These are phyloP conservation scores for Plantago coronopus DNA, from an alignment of 305 asterid species.

Conservation along the genomic window DNA sequence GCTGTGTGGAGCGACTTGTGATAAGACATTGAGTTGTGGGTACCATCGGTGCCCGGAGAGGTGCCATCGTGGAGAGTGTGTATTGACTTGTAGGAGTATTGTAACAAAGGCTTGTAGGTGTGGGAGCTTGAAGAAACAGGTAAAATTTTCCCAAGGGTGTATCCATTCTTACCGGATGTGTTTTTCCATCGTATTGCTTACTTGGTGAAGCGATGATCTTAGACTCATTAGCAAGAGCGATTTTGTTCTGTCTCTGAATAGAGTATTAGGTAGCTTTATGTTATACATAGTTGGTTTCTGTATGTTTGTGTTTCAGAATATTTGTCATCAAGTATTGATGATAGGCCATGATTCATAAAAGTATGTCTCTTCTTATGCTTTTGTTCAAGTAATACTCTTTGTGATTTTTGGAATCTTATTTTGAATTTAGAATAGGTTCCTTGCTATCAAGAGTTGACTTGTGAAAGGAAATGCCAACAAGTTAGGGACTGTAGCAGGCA, in stretches of 20 bases:
- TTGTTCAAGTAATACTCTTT: constrained; percentile 5
- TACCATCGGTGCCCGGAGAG: constrained; percentile 85
- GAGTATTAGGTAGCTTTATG: too few relatives aligned
- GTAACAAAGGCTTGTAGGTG: constrained; percentile 87
- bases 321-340: too few relatives aligned
- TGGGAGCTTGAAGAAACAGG: constrained; percentile 92
- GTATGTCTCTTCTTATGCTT: constrained; percentile 9
- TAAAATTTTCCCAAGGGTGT: constrained; percentile 18
- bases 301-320: too few relatives aligned
- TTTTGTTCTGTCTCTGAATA: too few relatives aligned
- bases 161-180: neutral
- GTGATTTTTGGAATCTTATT: constrained; percentile 32
- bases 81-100: constrained; percentile 63
- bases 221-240: too few relatives aligned
- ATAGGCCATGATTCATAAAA: too few relatives aligned
- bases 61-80: constrained; percentile 81
- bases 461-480: constrained; percentile 89
- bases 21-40: constrained; percentile 67
- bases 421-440: constrained; percentile 79
- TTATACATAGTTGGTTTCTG: too few relatives aligned
- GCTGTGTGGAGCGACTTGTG: constrained; percentile 80
- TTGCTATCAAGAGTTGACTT: constrained; percentile 83
- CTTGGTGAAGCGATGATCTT: too few relatives aligned
- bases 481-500: constrained; percentile 82
- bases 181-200: too few relatives aligned